Percentiles rank a stretch among this genome's conserved stretches.
Evolutionary conservation across 768 basidiomycete genomes (phyloP).

Genomic region (Rhizopogon vulgaris): DNA sequence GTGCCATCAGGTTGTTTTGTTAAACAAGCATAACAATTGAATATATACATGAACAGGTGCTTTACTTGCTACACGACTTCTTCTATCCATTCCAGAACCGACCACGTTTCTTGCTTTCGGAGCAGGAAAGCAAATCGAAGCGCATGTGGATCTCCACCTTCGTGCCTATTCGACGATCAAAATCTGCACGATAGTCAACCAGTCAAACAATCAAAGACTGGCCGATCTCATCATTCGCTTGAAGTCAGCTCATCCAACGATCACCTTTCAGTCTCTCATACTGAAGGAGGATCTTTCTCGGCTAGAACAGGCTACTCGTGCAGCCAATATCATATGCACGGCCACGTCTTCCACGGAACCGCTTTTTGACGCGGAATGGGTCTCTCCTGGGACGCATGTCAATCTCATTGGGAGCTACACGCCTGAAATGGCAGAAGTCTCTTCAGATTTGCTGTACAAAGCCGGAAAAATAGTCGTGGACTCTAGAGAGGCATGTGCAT

Average conservation of each 20-base stretch:
- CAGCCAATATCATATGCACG: slow-evolving; percentile 56
- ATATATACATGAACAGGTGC: slow-evolving; percentile 43
- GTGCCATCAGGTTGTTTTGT: slow-evolving; percentile 1
- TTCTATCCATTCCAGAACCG: slow-evolving; percentile 35
- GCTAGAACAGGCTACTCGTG: slow-evolving; percentile 10
- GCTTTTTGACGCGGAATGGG: slow-evolving; percentile 64
- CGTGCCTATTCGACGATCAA: slow-evolving; percentile 48
- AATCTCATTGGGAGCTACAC: slow-evolving; percentile 81
- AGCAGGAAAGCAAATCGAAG: slow-evolving; percentile 63
- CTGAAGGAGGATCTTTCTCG: slow-evolving; percentile 5
- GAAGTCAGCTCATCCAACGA: slow-evolving; percentile 19
- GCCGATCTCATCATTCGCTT: slow-evolving; percentile 28
- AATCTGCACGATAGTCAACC: slow-evolving; percentile 57
- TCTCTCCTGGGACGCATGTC: slow-evolving; percentile 58
- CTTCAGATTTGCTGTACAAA: slow-evolving; percentile 47
- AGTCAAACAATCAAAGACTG: slow-evolving; percentile 47
- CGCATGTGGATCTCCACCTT: slow-evolving; percentile 60
- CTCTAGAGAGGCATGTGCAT: slow-evolving; percentile 59
- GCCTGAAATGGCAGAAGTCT: slow-evolving; percentile 75
- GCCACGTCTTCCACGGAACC: slow-evolving; percentile 69
- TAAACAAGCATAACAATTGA: neutral
- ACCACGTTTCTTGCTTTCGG: slow-evolving; percentile 57
- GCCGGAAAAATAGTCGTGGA: slow-evolving; percentile 66
- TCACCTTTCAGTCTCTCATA: slow-evolving; percentile 9
- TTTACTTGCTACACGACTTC: slow-evolving; percentile 54